Evolutionary conservation across 331 rosid species (phyloP).

Genomic region (Rosa hybrid): DNA sequence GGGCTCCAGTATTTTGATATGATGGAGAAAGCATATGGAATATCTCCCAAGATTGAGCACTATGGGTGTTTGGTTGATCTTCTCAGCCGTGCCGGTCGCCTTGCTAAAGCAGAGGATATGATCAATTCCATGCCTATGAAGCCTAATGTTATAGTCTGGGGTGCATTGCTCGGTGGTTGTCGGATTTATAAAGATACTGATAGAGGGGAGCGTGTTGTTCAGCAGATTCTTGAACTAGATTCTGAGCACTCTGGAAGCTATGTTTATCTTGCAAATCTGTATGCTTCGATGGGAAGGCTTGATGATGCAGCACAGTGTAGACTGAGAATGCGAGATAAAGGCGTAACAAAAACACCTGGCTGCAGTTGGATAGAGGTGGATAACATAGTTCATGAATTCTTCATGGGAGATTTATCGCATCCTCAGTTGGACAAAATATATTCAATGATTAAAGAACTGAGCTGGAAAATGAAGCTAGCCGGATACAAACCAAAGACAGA

Average conservation of each 20-base stretch:
- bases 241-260: not conserved
- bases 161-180: not conserved
- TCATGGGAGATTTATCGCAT: not conserved
- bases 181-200: not conserved
- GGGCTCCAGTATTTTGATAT: not conserved
- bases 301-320: not conserved
- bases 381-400: not conserved
- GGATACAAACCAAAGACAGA: not conserved
- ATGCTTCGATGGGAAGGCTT: not conserved
- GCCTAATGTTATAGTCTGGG: not conserved
- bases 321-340: conserved; percentile 7
- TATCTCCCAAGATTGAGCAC: not conserved
- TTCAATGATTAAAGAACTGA: not conserved
- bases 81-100: not conserved
- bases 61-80: not conserved
- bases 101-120: not conserved
- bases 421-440: not conserved
- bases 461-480: not conserved
- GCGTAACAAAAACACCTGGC: not conserved
- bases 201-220: not conserved
- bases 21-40: not conserved
- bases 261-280: not conserved
- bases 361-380: not conserved
- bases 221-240: not conserved
- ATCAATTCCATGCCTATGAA: not conserved